These are phyloP conservation scores for Suillus clintonianus DNA, from an alignment of 768 basidiomycete species.

Conservation along the genomic window DNA sequence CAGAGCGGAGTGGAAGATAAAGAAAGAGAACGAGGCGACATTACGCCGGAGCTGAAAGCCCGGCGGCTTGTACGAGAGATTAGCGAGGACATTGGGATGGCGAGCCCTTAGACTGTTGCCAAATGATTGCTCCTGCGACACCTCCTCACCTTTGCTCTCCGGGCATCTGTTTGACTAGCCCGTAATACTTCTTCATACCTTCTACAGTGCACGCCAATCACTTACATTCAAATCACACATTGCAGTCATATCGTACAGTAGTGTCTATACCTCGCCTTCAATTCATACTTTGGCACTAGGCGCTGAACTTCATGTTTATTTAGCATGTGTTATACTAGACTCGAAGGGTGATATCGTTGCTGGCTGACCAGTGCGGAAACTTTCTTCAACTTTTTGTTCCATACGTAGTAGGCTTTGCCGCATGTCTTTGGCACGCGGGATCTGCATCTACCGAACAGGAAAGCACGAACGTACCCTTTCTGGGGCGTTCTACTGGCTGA, in stretches of 20 bases:
- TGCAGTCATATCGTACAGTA: conserved; percentile 25
- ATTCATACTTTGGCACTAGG: background rate
- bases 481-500: background rate
- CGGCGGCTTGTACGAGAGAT: conserved; percentile 28
- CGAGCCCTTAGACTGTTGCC: conserved; percentile 23
- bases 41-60: conserved; percentile 33
- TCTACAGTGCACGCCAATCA: conserved; percentile 12
- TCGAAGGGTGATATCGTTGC: background rate
- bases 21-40: conserved; percentile 29
- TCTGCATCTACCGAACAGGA: background rate
- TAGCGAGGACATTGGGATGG: conserved; percentile 33
- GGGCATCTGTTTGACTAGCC: conserved; percentile 16
- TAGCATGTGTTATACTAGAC: background rate
- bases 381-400: background rate
- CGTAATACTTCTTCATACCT: conserved; percentile 30
- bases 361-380: background rate
- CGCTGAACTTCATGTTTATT: background rate
- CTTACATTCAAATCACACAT: conserved; percentile 14
- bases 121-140: background rate
- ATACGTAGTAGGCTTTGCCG: background rate
- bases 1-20: background rate
- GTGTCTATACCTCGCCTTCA: conserved; percentile 29
- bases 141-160: conserved; percentile 1
- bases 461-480: background rate
- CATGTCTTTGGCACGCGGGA: background rate